phyloP scores from a whole-genome alignment of 805 yeast genomes.

The Candida maris region DNA sequence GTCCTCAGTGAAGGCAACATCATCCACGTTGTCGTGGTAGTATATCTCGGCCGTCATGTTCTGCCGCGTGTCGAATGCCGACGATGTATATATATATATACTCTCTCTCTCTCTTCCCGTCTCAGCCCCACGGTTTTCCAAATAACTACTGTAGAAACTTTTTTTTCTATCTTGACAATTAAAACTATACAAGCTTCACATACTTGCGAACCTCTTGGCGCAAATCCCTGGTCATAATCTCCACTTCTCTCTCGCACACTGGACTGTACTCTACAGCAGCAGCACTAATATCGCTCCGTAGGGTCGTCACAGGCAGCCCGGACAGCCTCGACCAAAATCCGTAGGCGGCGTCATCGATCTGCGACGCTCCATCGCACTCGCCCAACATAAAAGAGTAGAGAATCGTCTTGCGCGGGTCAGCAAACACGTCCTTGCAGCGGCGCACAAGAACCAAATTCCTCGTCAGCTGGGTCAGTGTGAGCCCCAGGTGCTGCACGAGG shows the following conservation, averaged over 20 bases:
- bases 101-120: no score
- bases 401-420: slow-evolving; percentile 4
- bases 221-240: slow-evolving; percentile 8
- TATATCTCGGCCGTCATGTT: slow-evolving; percentile 38
- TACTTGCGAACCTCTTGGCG: slow-evolving; percentile 16
- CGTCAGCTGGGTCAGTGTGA: slow-evolving; percentile 3
- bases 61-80: no score
- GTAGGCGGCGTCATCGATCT: slow-evolving; percentile 2
- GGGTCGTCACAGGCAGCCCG: slow-evolving; percentile 11
- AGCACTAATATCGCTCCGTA: slow-evolving; percentile 5
- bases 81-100: no score
- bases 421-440: slow-evolving; percentile 1
- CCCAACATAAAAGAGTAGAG: slow-evolving; percentile 8
- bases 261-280: slow-evolving; percentile 2
- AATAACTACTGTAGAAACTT: no score
- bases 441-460: slow-evolving; percentile 7
- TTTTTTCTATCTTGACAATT: not conserved
- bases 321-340: slow-evolving; percentile 16
- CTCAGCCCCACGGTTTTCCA: no score
- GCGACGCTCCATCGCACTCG: not conserved
- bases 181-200: slow-evolving; percentile 16
- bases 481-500: slow-evolving; percentile 3
- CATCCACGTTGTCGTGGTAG: slow-evolving; percentile 59
- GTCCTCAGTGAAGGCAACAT: slow-evolving; percentile 58
- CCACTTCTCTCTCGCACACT: slow-evolving; percentile 7